phyloP scores from a whole-genome alignment of 106 monocot species.

The Dioscorea alata region DNA sequence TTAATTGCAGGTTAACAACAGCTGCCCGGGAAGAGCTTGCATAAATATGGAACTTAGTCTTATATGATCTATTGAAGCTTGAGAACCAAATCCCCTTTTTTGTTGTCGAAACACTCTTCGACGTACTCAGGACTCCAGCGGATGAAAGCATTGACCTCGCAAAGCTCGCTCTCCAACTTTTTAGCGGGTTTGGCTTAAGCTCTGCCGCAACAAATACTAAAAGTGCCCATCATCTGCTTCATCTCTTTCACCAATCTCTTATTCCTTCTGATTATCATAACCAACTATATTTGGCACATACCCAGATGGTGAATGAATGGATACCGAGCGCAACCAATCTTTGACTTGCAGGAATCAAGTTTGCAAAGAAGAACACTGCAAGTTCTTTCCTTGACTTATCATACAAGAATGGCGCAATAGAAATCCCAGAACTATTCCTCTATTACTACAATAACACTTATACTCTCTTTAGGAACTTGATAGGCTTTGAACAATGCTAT shows the following conservation, averaged over 20 bases:
- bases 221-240: constrained; percentile 1
- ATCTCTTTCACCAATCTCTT: background rate
- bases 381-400: constrained; percentile 16
- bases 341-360: constrained; percentile 6
- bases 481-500: constrained; percentile 33
- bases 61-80: constrained; percentile 19
- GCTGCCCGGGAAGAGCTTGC: too few species aligned
- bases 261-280: background rate
- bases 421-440: constrained; percentile 21
- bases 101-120: constrained; percentile 10
- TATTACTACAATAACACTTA: background rate
- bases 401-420: constrained; percentile 16
- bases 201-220: background rate
- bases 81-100: constrained; percentile 34
- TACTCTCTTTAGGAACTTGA: constrained; percentile 18
- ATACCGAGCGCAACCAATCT: constrained; percentile 20
- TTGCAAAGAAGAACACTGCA: constrained; percentile 10
- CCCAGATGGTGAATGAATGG: background rate
- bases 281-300: background rate
- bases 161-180: constrained; percentile 8
- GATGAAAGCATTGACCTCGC: background rate
- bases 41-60: background rate
- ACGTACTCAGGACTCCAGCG: background rate
- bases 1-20: too few species aligned
- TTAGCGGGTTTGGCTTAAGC: background rate